Evolutionary conservation across 768 basidiomycete genomes (phyloP).

Genomic region (Kwoniella dendrophila): DNA sequence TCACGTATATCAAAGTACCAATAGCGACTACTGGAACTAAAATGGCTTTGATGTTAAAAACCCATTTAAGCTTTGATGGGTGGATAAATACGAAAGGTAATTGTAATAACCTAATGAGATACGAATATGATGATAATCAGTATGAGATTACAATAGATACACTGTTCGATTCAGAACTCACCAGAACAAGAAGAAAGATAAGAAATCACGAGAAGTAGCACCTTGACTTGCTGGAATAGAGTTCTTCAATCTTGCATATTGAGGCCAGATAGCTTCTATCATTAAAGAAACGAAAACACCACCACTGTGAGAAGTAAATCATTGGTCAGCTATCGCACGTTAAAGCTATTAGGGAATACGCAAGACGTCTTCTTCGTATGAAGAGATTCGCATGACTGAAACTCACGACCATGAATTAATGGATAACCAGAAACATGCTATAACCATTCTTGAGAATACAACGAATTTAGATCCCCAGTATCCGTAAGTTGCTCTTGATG

Average conservation of each 20-base stretch:
- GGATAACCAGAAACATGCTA: constrained; percentile 31
- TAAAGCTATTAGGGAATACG: not conserved
- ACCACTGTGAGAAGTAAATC: constrained; percentile 18
- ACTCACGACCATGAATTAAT: constrained; percentile 39
- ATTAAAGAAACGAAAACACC: constrained; percentile 52
- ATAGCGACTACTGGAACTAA: constrained; percentile 36
- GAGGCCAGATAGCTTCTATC: constrained; percentile 55
- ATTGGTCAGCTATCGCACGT: too few species aligned
- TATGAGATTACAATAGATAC: too few species aligned
- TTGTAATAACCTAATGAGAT: constrained; percentile 36
- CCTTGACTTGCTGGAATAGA: constrained; percentile 37
- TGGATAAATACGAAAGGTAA: constrained; percentile 48
- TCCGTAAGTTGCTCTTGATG: constrained; percentile 40
- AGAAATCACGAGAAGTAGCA: constrained; percentile 42
- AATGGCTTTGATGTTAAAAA: constrained; percentile 47
- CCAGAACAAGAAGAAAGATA: constrained; percentile 52
- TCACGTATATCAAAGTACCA: constrained; percentile 43
- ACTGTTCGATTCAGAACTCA: constrained; percentile 2
- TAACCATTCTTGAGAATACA: constrained; percentile 48
- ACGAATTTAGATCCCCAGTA: constrained; percentile 44
- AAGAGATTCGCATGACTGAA: not conserved
- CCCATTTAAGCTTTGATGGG: constrained; percentile 36
- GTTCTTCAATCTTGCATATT: constrained; percentile 38
- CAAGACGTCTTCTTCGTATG: not conserved
- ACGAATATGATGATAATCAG: not conserved